Evolutionary conservation across 1,284 basidiomycete genomes (phyloP), one percentile per base, ranked within the genome.

Genomic region (Melanopsichium pennsylvanicum): DNA sequence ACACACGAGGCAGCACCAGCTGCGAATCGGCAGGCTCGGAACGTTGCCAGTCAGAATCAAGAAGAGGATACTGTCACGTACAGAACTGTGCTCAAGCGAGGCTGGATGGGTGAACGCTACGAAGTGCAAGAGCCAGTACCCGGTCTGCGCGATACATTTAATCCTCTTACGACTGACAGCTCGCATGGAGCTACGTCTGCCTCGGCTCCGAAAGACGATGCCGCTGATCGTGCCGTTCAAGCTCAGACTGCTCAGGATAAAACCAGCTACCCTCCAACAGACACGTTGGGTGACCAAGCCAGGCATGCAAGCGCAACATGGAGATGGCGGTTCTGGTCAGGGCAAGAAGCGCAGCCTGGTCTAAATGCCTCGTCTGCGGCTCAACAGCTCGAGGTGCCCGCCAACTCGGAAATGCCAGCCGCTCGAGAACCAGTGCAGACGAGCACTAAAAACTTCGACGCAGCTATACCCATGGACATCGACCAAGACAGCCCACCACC

Each of bases 41-140:
- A 5, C 22, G 13, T n/a, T n/a, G 31, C 22, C 11, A 18, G 21
- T 1, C 36, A 16, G 4, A 26, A n/a, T 8, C 29, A 61, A 3
- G 42, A 22, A 21, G 38, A 61, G 9, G 23, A 39, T 18, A 59
- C 66, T 1, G 35, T 68, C 26, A 69, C 50, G 2, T 59, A 63
- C 51, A 34, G 56, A 13, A 69, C 61, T 2, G 55, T 70, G 0
- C 37, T 51, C 32, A 70, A 70, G 35, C 60, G 67, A n/a, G 67
- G 67, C 26, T 70, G 67, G 67, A 55, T 70, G 44, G 67, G 67
- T 9, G 51, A 47, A 4, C 43, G 56, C 0, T 70, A 70, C 34
- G 61, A 70, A 36, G 67, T 70, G 21, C 51, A 70, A 18, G 67
- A 64, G 23, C 60, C 51, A 3, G 27, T 64, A 0, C 22, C 39